Evolutionary conservation across 2,329 filamentous ascomycete genomes (phyloP).

Genomic region (Fusarium sp.): DNA sequence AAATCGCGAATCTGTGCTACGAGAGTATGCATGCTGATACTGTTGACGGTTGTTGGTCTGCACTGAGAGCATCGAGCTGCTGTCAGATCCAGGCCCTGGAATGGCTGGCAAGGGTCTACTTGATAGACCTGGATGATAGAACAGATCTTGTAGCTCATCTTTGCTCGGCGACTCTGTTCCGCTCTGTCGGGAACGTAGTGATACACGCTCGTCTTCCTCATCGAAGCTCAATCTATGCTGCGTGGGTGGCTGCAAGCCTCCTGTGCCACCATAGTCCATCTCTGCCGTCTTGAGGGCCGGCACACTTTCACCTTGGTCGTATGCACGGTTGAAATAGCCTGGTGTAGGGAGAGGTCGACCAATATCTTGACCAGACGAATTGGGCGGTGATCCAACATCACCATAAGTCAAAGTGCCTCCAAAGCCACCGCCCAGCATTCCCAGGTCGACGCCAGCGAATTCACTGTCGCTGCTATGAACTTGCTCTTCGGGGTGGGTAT

Average conservation of each 20-base stretch:
- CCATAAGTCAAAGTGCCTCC: constrained; percentile 64
- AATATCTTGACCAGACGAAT: constrained; percentile 56
- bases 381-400: constrained; percentile 56
- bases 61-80: constrained; percentile 62
- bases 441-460: constrained; percentile 75
- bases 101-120: constrained; percentile 72
- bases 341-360: constrained; percentile 62
- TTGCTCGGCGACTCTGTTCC: constrained; percentile 73
- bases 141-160: constrained; percentile 87
- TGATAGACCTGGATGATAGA: constrained; percentile 87
- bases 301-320: constrained; percentile 46
- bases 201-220: constrained; percentile 84
- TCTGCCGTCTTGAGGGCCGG: constrained; percentile 69
- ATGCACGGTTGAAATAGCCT: constrained; percentile 48
- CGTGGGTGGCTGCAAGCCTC: constrained; percentile 82
- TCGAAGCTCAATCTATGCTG: constrained; percentile 86
- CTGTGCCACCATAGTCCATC: constrained; percentile 90
- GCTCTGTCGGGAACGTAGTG: constrained; percentile 65
- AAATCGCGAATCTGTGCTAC: constrained; percentile 58
- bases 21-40: constrained; percentile 62
- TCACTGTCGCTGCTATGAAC: constrained; percentile 74
- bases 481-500: constrained; percentile 63
- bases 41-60: constrained; percentile 56
- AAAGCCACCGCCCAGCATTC: constrained; percentile 78
- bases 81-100: constrained; percentile 71